Base-by-base conservation (phyloP, 371 early-diverging fungal species). In the Quaeritorhiza haematococci region DNA sequence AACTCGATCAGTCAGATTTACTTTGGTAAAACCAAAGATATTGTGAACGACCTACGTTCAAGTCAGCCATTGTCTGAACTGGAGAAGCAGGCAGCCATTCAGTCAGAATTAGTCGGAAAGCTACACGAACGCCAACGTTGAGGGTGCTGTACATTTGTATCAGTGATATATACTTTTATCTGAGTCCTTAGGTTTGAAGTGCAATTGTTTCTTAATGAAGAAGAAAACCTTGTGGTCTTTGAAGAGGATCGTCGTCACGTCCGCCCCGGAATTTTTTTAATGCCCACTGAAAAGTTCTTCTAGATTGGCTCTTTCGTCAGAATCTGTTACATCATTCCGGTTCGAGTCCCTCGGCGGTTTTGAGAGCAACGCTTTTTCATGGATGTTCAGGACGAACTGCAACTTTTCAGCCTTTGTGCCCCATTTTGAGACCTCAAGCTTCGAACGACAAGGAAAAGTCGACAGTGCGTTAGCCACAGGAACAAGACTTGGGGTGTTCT, bases 21-120 rank as follows among this genome's bases (percentile, higher is more conserved):
- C 62, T 97, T 97, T 74, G 92, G 94, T 33, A 97, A 97, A 74
- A 96, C 96, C 3, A 90, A 87, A 66, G 96, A 96, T 61, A 92
- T 96, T 58, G 89, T 92, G 54, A 95, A 95, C 61, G 93, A 93
- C 52, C 72, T 97, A 56, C 75, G 98, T 49, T 87, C 89, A 29
- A 71, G 86, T 15, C 76, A 84, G 4, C 84, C 89, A 4, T 64
- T 94, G 57, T 75, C 76, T 32, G 90, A 88, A 56, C 66, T 57
- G n/a, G 55, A 59, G 49, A 67, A 69, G 66, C 73, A 70, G 42
- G 26, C n/a, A 29, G 50, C 42, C 10, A 56, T 68, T 33, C 73
- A 73, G 48, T 56, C 65, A 1, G 73, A 73, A 57, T 49, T 73
- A 4, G 59, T 68, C 52, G 73, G 69, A 23, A 69, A 69, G 53